phyloP scores from a whole-genome alignment of 1,284 basidiomycete species.

The Serendipita sp. region DNA sequence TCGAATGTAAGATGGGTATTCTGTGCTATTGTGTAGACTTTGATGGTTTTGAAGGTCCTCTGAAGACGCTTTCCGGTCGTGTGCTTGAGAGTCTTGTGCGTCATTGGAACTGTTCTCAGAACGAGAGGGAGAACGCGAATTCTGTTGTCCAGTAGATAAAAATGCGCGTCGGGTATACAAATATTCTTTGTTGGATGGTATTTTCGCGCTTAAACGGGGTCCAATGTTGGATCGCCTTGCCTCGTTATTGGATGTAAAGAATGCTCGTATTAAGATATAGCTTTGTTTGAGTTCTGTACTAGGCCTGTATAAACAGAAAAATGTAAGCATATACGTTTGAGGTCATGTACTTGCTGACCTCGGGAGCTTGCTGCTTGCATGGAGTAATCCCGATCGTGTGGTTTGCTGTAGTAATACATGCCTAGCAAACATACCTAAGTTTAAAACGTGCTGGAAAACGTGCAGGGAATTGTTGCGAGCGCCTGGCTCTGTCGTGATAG shows the following conservation, averaged over 20 bases:
- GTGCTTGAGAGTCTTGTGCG: background rate
- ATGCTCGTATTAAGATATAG: background rate
- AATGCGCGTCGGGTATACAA: background rate
- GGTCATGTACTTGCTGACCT: background rate
- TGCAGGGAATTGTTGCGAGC: background rate
- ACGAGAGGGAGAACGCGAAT: background rate
- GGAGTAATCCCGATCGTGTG: background rate
- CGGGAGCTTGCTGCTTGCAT: background rate
- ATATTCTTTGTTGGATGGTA: background rate
- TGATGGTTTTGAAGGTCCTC: background rate
- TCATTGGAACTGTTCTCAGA: background rate
- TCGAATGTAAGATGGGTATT: slow-evolving; percentile 70
- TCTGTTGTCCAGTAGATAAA: slow-evolving; percentile 5
- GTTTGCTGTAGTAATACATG: background rate
- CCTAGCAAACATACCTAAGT: background rate
- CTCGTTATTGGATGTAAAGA: background rate
- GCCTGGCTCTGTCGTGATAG: background rate
- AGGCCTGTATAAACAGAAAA: background rate
- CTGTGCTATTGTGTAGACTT: slow-evolving; percentile 20
- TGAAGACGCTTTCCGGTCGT: background rate
- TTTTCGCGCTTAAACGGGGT: background rate
- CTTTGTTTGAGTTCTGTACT: background rate
- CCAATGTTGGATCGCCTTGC: no score
- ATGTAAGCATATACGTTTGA: background rate
- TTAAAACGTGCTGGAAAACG: background rate